Percentiles rank a stretch among this genome's conserved stretches.
These are phyloP conservation scores for Astragalus membranaceus DNA, from an alignment of 306 rosid species.

Conservation along the genomic window DNA sequence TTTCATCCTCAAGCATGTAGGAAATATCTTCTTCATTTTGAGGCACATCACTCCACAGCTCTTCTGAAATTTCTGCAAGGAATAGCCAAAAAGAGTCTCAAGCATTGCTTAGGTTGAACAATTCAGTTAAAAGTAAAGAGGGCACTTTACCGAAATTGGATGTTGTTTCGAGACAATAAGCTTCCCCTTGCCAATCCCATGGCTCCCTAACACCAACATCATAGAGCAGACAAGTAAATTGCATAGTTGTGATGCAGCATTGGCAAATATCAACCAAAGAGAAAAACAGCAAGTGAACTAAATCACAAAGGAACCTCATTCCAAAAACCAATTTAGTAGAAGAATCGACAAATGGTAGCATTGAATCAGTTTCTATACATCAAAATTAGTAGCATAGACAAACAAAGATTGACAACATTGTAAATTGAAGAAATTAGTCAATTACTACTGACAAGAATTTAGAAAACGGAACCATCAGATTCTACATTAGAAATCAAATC, in stretches of 20 bases:
- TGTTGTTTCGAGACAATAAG: conserved; percentile 35
- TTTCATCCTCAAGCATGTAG: conserved; percentile 72
- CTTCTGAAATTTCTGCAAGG: conserved; percentile 46
- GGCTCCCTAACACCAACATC: conserved; percentile 34
- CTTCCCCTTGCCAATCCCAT: conserved; percentile 58
- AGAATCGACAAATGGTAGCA: conserved; percentile 5
- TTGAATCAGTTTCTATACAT: conserved; percentile 4
- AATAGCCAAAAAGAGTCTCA: conserved; percentile 8
- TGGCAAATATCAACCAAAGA: background rate
- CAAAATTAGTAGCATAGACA: background rate
- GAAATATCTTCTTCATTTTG: conserved; percentile 72
- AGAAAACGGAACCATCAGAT: conserved; percentile 17
- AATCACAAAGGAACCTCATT: background rate
- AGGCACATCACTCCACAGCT: conserved; percentile 64
- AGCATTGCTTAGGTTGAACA: background rate
- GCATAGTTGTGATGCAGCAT: conserved; percentile 3
- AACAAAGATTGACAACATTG: background rate
- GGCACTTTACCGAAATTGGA: conserved; percentile 47
- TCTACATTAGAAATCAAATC: background rate
- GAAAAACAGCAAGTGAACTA: background rate
- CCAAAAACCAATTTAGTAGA: conserved; percentile 9
- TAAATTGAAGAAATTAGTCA: conserved; percentile 12
- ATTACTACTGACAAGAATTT: background rate
- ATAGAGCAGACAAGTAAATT: conserved; percentile 10
- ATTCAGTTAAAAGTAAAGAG: background rate